Conservation (phyloP, 768 basidiomycete genomes). For the Rhizopogon vinicolor region DNA sequence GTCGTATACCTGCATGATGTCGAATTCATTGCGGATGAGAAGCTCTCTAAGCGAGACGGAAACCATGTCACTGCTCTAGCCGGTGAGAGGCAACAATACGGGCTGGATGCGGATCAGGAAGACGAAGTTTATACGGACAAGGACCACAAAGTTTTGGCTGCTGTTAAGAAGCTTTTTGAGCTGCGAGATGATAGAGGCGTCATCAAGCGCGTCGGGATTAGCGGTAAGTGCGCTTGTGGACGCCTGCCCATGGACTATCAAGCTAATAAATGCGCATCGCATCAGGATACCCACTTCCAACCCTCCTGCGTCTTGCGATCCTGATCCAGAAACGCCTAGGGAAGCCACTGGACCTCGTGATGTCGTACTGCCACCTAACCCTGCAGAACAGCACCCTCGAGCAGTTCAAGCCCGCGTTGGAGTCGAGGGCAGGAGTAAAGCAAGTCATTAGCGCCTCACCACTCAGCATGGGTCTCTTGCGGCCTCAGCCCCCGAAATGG, state of each 20-base stretch:
- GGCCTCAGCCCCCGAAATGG: slow-evolving; percentile 56
- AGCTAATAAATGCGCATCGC: background rate
- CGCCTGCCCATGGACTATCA: background rate
- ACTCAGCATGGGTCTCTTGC: slow-evolving; percentile 79
- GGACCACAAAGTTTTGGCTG: slow-evolving; percentile 68
- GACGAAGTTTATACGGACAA: slow-evolving; percentile 58
- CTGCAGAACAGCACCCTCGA: slow-evolving; percentile 65
- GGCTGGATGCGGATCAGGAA: slow-evolving; percentile 55
- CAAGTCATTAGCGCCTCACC: slow-evolving; percentile 80
- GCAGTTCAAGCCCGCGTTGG: slow-evolving; percentile 53
- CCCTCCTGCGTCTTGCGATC: slow-evolving; percentile 77
- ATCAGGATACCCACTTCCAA: slow-evolving; percentile 76
- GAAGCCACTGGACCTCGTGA: slow-evolving; percentile 70
- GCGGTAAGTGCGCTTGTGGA: slow-evolving; percentile 41
- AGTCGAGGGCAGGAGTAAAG: slow-evolving; percentile 55
- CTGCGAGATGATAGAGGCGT: slow-evolving; percentile 65
- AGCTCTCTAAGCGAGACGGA: slow-evolving; percentile 47
- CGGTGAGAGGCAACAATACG: slow-evolving; percentile 56
- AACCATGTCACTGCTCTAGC: slow-evolving; percentile 52
- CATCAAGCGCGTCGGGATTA: slow-evolving; percentile 72
- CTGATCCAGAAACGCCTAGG: slow-evolving; percentile 66
- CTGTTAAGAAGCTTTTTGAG: slow-evolving; percentile 58
- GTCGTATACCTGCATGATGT: slow-evolving; percentile 81
- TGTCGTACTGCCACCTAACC: slow-evolving; percentile 79
- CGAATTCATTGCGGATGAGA: slow-evolving; percentile 63